These are phyloP conservation scores for Pseudogymnoascus sp. DNA, from an alignment of 2,329 filamentous ascomycete species.

Conservation along the genomic window DNA sequence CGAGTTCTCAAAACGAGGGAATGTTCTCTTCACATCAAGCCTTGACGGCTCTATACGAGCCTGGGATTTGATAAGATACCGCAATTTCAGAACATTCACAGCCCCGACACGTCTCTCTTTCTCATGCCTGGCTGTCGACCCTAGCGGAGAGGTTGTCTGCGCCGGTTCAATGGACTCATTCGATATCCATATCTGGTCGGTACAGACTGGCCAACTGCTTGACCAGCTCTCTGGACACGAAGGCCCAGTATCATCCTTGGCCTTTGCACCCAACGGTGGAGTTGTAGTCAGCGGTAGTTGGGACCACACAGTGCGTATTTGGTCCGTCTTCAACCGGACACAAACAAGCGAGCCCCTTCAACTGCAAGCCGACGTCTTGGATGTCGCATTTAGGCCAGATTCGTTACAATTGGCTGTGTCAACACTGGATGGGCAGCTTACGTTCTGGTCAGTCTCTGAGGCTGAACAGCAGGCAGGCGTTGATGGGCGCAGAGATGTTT, in stretches of 20 bases:
- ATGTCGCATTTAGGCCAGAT: conserved; percentile 81
- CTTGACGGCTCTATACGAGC: conserved; percentile 89
- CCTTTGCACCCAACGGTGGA: conserved; percentile 81
- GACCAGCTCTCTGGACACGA: conserved; percentile 89
- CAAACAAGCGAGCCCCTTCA: conserved; percentile 94
- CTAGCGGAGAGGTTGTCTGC: conserved; percentile 91
- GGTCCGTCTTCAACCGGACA: conserved; percentile 89
- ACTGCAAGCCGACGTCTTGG: conserved; percentile 82
- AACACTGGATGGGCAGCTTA: conserved; percentile 86
- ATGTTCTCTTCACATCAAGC: conserved; percentile 90
- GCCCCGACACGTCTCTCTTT: conserved; percentile 87
- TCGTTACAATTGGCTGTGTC: conserved; percentile 86
- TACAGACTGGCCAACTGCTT: conserved; percentile 91
- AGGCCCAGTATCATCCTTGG: conserved; percentile 79
- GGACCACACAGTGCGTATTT: conserved; percentile 92
- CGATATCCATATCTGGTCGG: conserved; percentile 96
- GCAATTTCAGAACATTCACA: conserved; percentile 96
- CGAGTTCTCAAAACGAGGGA: conserved; percentile 90
- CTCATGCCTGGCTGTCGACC: conserved; percentile 91
- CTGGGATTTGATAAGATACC: conserved; percentile 92
- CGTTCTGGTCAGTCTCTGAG: conserved; percentile 89
- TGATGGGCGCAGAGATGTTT: conserved; percentile 86
- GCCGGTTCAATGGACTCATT: conserved; percentile 94
- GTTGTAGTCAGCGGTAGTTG: conserved; percentile 86
- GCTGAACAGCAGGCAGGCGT: conserved; percentile 78